Conservation (phyloP, 176 grass and related monocot species). For the Oryza brachyantha region DNA sequence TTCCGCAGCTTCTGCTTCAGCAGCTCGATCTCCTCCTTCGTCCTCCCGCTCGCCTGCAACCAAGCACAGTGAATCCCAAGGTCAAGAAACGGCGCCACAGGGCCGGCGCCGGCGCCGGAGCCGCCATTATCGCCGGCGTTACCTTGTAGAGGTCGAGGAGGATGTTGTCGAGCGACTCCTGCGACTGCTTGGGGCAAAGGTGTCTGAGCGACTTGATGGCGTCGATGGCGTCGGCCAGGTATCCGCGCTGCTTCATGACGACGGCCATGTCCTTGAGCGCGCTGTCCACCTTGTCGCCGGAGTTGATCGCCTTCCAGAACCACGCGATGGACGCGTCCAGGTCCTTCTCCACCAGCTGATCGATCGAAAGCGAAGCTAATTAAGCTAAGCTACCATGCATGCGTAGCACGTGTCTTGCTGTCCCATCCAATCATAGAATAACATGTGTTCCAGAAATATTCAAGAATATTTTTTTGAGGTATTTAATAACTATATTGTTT, state of each 20-base stretch:
- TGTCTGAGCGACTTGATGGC: constrained; percentile 67
- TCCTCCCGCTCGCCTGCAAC: constrained; percentile 58
- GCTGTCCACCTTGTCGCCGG: constrained; percentile 65
- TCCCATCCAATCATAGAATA: no score
- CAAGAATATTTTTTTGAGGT: no score
- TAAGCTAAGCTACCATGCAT: no score
- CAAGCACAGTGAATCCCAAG: no score
- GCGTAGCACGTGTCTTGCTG: no score
- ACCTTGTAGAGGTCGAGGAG: constrained; percentile 68
- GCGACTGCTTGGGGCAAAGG: constrained; percentile 68
- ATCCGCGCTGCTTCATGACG: constrained; percentile 83
- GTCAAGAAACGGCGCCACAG: no score
- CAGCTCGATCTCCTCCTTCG: constrained; percentile 80
- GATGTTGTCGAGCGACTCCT: constrained; percentile 83
- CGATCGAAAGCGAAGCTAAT: no score
- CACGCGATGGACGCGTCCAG: constrained; percentile 67
- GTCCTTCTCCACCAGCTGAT: constrained; percentile 81
- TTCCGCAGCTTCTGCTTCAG: constrained; percentile 77
- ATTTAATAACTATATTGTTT: no score
- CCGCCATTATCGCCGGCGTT: neutral
- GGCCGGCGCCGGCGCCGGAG: no score
- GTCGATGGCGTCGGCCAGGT: constrained; percentile 61
- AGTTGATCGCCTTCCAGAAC: constrained; percentile 84
- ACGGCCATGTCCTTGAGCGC: constrained; percentile 93
- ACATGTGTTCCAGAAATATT: no score